Evolutionary conservation across 257 asterid genomes (phyloP).

Genomic region (Linaria vulgaris): DNA sequence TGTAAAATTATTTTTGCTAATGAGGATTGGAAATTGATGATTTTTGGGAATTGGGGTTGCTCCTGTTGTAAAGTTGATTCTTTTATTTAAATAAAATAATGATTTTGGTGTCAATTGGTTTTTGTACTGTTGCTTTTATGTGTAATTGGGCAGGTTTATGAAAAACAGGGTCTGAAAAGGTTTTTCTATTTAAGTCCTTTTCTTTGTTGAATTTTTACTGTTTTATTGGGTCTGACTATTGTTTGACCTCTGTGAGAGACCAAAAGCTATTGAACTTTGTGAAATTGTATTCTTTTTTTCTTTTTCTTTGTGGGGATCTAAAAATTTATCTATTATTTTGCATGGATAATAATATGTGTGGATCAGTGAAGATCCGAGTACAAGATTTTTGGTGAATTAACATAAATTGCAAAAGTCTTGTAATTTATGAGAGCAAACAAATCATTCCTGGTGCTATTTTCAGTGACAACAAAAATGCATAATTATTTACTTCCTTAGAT

Average conservation of each 20-base stretch:
- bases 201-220: no score
- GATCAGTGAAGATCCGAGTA: background rate
- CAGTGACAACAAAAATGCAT: no score
- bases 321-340: no score
- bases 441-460: background rate
- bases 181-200: background rate
- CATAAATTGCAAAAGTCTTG: no score
- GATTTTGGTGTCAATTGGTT: background rate
- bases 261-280: no score
- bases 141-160: background rate
- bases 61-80: background rate
- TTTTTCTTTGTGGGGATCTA: no score
- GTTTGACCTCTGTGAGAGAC: no score
- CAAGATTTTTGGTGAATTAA: background rate
- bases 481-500: no score
- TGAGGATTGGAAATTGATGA: conserved; percentile 2
- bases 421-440: background rate
- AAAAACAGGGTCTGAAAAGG: background rate
- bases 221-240: no score
- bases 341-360: no score
- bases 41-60: conserved; percentile 3
- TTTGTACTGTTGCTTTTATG: background rate
- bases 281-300: background rate
- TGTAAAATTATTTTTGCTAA: background rate
- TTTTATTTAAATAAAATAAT: no score